phyloP scores from a whole-genome alignment of 257 asterid genomes.

The Plantago ovata region DNA sequence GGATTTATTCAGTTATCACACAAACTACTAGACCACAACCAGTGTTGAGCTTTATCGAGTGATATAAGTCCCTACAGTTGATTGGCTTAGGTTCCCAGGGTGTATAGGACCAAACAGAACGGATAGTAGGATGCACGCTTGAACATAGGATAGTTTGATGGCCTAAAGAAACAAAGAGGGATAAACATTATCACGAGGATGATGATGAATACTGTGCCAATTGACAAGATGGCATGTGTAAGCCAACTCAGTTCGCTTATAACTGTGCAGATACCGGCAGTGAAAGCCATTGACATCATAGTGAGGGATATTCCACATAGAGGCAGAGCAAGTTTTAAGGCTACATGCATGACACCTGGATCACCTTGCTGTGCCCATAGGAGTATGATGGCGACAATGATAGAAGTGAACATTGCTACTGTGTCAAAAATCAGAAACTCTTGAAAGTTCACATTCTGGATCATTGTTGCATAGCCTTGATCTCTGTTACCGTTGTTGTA shows the following conservation, averaged over 20 bases:
- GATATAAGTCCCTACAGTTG: no score
- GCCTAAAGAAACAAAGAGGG: constrained; percentile 35
- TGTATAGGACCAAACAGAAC: constrained; percentile 33
- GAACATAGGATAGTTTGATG: constrained; percentile 21
- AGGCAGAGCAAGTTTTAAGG: constrained; percentile 35
- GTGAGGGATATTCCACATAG: constrained; percentile 42
- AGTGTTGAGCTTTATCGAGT: no score
- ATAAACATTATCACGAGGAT: constrained; percentile 23
- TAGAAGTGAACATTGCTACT: constrained; percentile 45
- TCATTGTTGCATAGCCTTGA: constrained; percentile 47
- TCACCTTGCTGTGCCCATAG: constrained; percentile 55
- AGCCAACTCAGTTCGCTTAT: constrained; percentile 54
- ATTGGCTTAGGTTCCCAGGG: constrained; percentile 26
- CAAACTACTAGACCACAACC: no score
- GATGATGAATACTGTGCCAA: constrained; percentile 29
- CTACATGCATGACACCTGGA: constrained; percentile 29
- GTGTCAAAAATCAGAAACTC: constrained; percentile 42
- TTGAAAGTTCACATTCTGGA: constrained; percentile 34
- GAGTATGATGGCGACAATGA: constrained; percentile 38
- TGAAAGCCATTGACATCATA: constrained; percentile 45
- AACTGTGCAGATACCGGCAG: constrained; percentile 37
- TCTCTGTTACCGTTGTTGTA: constrained; percentile 26
- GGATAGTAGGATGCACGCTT: constrained; percentile 41
- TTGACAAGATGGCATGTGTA: constrained; percentile 28
- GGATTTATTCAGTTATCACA: no score